phyloP scores from a whole-genome alignment of 2,329 filamentous ascomycete genomes.

The Sporothrix pallida region DNA sequence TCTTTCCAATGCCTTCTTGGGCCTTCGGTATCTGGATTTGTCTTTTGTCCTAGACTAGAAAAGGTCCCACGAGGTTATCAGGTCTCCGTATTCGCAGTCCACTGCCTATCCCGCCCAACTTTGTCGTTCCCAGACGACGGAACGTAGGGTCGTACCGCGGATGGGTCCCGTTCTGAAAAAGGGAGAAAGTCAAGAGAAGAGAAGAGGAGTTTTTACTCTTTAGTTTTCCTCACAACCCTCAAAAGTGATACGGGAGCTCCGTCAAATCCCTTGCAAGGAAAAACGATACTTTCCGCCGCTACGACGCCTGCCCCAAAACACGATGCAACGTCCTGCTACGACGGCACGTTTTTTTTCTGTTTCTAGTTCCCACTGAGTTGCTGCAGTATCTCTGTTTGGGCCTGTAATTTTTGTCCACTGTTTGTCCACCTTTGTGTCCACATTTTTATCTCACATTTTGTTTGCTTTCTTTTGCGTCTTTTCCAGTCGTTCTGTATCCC shows the following conservation, averaged over 20 bases:
- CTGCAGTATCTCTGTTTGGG: not conserved
- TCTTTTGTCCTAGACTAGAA: not conserved
- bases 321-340: constrained; percentile 31
- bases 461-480: not conserved
- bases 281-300: constrained; percentile 7
- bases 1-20: not conserved
- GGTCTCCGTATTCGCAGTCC: not conserved
- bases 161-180: constrained; percentile 12
- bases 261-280: not conserved
- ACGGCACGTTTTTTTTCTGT: constrained; percentile 14
- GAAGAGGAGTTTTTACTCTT: not conserved
- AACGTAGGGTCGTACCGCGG: constrained; percentile 21
- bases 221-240: not conserved
- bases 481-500: no score
- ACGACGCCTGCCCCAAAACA: constrained; percentile 22
- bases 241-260: not conserved
- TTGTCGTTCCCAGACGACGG: not conserved
- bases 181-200: not conserved
- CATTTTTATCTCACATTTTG: not conserved
- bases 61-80: no score
- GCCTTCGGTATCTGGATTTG: not conserved
- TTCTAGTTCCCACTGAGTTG: not conserved
- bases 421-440: not conserved
- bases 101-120: not conserved
- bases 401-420: not conserved